These are phyloP conservation scores for Tolypocladium tropicale DNA, from an alignment of 2,329 filamentous ascomycete genomes.

Conservation along the genomic window DNA sequence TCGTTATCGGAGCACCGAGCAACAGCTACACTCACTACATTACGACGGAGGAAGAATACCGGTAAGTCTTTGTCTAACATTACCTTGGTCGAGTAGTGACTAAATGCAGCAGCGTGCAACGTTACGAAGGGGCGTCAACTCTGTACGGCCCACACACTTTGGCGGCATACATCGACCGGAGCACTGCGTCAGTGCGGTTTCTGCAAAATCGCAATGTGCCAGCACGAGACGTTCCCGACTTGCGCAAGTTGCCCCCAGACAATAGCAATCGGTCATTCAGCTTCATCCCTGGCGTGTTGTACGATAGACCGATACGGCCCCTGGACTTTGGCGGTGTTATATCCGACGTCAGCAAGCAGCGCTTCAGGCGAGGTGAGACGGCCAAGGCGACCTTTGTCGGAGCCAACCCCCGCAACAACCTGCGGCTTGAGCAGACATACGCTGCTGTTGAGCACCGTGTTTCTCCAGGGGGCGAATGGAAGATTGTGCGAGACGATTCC, in stretches of 20 bases:
- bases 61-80: constrained; percentile 13
- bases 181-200: constrained; percentile 57
- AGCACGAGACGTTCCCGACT: constrained; percentile 13
- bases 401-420: constrained; percentile 80
- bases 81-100: background rate
- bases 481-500: constrained; percentile 56
- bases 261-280: constrained; percentile 64
- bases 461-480: constrained; percentile 39
- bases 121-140: constrained; percentile 86
- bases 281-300: constrained; percentile 71
- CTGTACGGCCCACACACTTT: constrained; percentile 77
- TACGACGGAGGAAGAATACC: constrained; percentile 56
- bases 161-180: constrained; percentile 78
- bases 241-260: constrained; percentile 59
- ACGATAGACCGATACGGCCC: constrained; percentile 55
- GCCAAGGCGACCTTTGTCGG: constrained; percentile 65
- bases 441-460: constrained; percentile 54
- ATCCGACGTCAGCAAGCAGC: constrained; percentile 32
- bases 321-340: constrained; percentile 61
- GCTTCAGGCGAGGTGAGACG: constrained; percentile 46
- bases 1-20: constrained; percentile 76
- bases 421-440: constrained; percentile 68
- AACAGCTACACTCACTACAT: constrained; percentile 83
- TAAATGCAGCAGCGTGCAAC: constrained; percentile 47
- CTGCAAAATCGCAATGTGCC: constrained; percentile 39